A percentile compares a stretch with the other conserved stretches of the same genome.
Conservation (phyloP, 78 protist genomes). For the Monosiga brevicollis region DNA sequence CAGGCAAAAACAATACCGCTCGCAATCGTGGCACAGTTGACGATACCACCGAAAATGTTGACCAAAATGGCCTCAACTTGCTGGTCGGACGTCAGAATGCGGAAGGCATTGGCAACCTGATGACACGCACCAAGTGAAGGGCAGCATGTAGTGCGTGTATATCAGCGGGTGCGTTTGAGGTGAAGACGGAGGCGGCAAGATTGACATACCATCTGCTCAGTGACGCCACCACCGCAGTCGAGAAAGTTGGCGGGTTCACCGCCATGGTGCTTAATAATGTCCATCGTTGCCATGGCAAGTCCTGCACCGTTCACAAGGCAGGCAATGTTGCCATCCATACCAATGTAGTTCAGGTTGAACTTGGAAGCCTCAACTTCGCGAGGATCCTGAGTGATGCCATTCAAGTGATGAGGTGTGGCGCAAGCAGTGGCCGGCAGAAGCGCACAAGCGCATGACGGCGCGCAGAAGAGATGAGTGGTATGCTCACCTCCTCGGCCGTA, state of each 20-base stretch:
- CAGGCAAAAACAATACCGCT: conserved; percentile 77
- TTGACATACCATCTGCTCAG: conserved; percentile 12
- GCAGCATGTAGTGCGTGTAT: neutral
- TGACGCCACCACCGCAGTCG: conserved; percentile 95
- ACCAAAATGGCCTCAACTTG: conserved; percentile 75
- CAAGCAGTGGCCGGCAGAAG: too few relatives aligned
- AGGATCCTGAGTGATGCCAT: too few relatives aligned
- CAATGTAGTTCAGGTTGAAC: conserved; percentile 89
- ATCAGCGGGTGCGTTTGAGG: neutral
- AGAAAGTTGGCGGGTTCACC: conserved; percentile 97
- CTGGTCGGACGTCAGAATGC: conserved; percentile 64
- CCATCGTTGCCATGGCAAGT: conserved; percentile 99
- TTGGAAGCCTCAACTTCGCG: conserved; percentile 13
- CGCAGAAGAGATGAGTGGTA: too few relatives aligned
- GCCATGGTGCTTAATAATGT: conserved; percentile 70
- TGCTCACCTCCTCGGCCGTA: conserved; percentile 17
- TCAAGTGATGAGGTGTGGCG: too few relatives aligned
- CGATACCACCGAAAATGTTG: conserved; percentile 93
- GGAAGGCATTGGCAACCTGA: conserved; percentile 83
- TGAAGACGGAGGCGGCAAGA: neutral
- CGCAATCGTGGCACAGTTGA: conserved; percentile 84
- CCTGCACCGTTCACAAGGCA: conserved; percentile 99
- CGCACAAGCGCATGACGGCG: too few relatives aligned
- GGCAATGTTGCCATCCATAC: conserved; percentile 94
- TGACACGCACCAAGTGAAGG: too few relatives aligned